phyloP scores from a whole-genome alignment of 768 basidiomycete species.

The Lactarius pseudohatsudake region DNA sequence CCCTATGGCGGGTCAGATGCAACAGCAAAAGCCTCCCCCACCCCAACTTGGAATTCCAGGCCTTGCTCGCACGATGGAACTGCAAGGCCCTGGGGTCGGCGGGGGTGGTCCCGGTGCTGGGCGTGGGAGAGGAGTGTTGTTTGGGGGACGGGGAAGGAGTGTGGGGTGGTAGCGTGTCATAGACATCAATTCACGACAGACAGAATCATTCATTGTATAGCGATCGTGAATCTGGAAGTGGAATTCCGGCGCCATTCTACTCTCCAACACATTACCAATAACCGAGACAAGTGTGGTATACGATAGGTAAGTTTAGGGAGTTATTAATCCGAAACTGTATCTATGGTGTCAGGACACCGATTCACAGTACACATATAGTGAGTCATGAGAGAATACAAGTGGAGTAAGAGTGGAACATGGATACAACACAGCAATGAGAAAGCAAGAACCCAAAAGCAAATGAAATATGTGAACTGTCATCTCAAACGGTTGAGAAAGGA shows the following conservation, averaged over 20 bases:
- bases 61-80: slow-evolving; percentile 22
- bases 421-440: slow-evolving; percentile 13
- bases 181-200: slow-evolving; percentile 1
- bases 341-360: slow-evolving; percentile 8
- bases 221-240: slow-evolving; percentile 2
- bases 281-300: slow-evolving; percentile 1
- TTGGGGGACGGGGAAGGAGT: slow-evolving; percentile 27
- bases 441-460: slow-evolving; percentile 1
- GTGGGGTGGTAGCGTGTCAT: slow-evolving; percentile 21
- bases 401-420: slow-evolving; percentile 12
- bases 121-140: slow-evolving; percentile 24
- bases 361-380: background rate
- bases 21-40: slow-evolving; percentile 35
- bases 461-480: background rate
- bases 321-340: slow-evolving; percentile 13
- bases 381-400: slow-evolving; percentile 14
- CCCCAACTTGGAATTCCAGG: slow-evolving; percentile 32
- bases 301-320: slow-evolving; percentile 4
- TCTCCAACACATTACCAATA: slow-evolving; percentile 12
- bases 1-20: slow-evolving; percentile 23
- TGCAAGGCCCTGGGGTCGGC: slow-evolving; percentile 23
- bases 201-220: background rate
- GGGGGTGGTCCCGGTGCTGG: slow-evolving; percentile 10
- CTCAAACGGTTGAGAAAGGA: background rate
- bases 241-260: slow-evolving; percentile 6